Base-by-base conservation (phyloP, 1,139 yeast genomes). In the Kluyveromyces sp. region DNA sequence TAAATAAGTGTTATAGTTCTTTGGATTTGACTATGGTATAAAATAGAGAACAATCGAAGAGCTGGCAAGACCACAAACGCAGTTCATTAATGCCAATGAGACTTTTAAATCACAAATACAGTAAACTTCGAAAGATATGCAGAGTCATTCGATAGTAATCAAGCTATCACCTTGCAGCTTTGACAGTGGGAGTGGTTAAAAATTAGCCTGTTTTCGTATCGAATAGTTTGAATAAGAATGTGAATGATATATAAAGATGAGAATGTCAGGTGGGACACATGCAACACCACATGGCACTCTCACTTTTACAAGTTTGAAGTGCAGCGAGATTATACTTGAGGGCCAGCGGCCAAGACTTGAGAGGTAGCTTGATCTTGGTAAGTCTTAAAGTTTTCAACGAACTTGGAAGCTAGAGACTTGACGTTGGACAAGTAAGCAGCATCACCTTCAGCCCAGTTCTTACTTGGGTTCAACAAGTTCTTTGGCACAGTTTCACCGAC, bases 341-440 rank as follows among this genome's bases (percentile, higher is more conserved):
- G 98, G 52, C 96, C 97, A 59, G 97, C 97, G 63, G 92, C 86
- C 62, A 83, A 70, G 47, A 92, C 97, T 65, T 87, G 96, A 33
- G 73, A 60, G 36, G 95, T 83, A 54, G 95, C 89, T 61, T 80
- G 87, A 59, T 80, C 79, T 60, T 87, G 69, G 71, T 92, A 92
- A 64, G 78, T 87, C 63, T 72, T 78, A 66, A 92, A 92, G 77
- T 92, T 92, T 65, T 86, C 88, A 58, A 74, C 74, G 64, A 92
- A 92, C 70, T 85, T 74, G 46, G 69, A 65, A 43, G 92, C 97
- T 64, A 92, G 80, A 50, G 77, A 74, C 55, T 70, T 69, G 58
- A 87, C 86, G 68, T 89, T 95, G 46, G 64, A 64, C 49, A 66
- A 66, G 72, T 86, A 88, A 49, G 83, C 79, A 16, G 69, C 78